Evolutionary conservation across 441 rosid species (phyloP), one percentile per base, ranked within the genome.

Genomic region (Arabidopsis hybrid): DNA sequence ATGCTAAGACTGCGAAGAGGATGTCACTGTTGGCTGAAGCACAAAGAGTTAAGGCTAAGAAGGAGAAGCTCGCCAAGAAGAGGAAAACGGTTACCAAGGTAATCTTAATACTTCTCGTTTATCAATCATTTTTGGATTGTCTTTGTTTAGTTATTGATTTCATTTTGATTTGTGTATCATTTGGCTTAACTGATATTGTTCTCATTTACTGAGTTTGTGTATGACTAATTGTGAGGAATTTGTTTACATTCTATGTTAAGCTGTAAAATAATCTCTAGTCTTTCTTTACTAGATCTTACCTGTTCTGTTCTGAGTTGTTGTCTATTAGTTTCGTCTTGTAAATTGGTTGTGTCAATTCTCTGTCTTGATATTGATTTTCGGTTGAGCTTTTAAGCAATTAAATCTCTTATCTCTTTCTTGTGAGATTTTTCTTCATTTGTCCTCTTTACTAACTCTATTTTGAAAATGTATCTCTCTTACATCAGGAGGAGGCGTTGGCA

Each of bases 11-110:
- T 3, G 97, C 99, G 0, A 86, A 73, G 89, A 89, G 98, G 85
- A 95, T 95, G 98, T 69, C 98, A 0, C 81, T 93, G 62, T 80
- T 95, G 78, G 98, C 99, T 0, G 98, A 95, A 80, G 98, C 79
- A 0, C 88, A 93, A 84, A 89, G 95, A 2, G 90, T 95, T 5
- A 91, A 91, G 85, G 73, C 96, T 3, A 95, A 95, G 93, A 89
- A 91, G 89, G 99, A 95, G 90, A 95, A 92, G 87, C 91, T 95
- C 4, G 82, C 91, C 43, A 89, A 82, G 86, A 93, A 91, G 83
- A 89, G 99, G 76, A 89, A 80, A 55, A 67, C 88, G 0, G 50
- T 89, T 21, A 45, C 90, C 5, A 95, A 95, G 99, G 99, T 95
- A 88, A 50, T 49, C 31, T 2, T 21, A 1, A 6, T 52, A 29